Conservation (phyloP, 129 eudicot species). For the Logfia minima region DNA sequence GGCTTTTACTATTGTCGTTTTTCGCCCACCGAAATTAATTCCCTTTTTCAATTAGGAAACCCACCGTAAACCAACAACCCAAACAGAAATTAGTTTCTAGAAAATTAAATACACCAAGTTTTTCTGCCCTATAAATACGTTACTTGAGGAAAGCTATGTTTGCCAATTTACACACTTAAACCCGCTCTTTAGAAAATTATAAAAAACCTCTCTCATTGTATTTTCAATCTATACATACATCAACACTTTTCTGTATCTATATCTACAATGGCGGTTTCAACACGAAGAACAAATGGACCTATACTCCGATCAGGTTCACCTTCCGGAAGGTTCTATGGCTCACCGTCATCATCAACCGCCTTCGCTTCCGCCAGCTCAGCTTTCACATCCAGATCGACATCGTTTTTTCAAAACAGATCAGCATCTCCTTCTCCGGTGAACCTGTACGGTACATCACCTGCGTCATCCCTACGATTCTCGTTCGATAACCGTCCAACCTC, state of each 20-base stretch:
- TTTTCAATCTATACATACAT: neutral
- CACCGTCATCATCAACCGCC: conserved; percentile 22
- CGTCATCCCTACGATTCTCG: conserved; percentile 54
- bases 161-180: conserved; percentile 65
- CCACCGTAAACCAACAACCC: conserved; percentile 30
- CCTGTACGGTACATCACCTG: conserved; percentile 18
- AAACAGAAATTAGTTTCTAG: neutral
- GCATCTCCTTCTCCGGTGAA: conserved; percentile 50
- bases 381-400: conserved; percentile 34
- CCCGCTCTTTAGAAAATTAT: conserved; percentile 12
- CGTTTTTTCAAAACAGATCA: conserved; percentile 36
- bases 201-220: neutral
- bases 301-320: conserved; percentile 64
- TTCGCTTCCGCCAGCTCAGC: conserved; percentile 43
- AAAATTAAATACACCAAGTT: neutral
- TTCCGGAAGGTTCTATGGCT: conserved; percentile 41
- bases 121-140: conserved; percentile 55
- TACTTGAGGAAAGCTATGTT: conserved; percentile 55
- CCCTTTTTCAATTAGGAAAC: conserved; percentile 19
- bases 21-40: conserved; percentile 25
- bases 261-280: conserved; percentile 55
- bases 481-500: conserved; percentile 48
- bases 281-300: conserved; percentile 59
- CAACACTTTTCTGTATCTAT: conserved; percentile 13
- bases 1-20: conserved; percentile 37